phyloP scores from a whole-genome alignment of 768 basidiomycete species.

The Tricholoma saponaceum region DNA sequence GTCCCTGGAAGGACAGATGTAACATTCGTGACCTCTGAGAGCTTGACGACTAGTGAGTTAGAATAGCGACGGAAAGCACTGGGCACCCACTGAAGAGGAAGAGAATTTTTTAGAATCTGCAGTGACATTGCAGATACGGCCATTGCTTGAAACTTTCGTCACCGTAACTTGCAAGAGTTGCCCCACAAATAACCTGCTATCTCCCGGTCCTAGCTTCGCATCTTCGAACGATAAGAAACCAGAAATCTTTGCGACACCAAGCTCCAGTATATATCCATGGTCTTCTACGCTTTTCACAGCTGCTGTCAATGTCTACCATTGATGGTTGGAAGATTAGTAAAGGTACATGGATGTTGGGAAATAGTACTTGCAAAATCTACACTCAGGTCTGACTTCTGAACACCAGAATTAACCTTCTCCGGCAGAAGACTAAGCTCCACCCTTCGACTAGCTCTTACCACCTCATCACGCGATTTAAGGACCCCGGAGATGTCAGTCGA shows the following conservation, averaged over 20 bases:
- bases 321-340: constrained; percentile 5
- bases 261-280: constrained; percentile 87
- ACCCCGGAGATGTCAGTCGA: constrained; percentile 53
- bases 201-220: constrained; percentile 34
- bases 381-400: constrained; percentile 74
- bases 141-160: constrained; percentile 65
- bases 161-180: constrained; percentile 67
- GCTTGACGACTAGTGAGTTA: constrained; percentile 29
- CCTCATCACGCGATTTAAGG: constrained; percentile 63
- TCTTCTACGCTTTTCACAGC: constrained; percentile 87
- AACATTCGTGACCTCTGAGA: constrained; percentile 75
- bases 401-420: constrained; percentile 76
- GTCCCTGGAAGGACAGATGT: constrained; percentile 83
- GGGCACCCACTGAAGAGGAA: constrained; percentile 50
- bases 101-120: constrained; percentile 44
- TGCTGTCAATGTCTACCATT: constrained; percentile 62
- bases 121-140: constrained; percentile 71
- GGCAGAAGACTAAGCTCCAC: constrained; percentile 86
- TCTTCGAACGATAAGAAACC: constrained; percentile 86
- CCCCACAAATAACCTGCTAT: constrained; percentile 50
- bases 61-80: constrained; percentile 4
- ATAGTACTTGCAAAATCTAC: constrained; percentile 63
- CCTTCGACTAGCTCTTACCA: constrained; percentile 63
- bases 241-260: constrained; percentile 74
- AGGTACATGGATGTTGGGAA: constrained; percentile 3